A percentile compares a stretch with the other conserved stretches of the same genome.
Evolutionary conservation across 306 rosid genomes (phyloP).

Genomic region (Acacia confusa): DNA sequence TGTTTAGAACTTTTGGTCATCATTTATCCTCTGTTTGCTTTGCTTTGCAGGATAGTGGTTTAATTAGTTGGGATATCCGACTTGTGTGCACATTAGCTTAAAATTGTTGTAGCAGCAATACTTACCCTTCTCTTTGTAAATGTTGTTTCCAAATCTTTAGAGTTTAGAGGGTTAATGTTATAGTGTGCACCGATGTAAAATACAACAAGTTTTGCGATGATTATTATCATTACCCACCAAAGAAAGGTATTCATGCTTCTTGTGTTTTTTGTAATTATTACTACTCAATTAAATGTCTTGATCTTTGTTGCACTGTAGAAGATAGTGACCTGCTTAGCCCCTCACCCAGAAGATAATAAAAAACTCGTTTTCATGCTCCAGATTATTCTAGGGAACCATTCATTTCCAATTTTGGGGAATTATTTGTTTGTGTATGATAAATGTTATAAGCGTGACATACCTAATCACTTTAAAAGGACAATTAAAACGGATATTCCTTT

Average conservation of each 20-base stretch:
- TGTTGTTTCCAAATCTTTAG: neutral
- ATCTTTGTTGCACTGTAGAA: neutral
- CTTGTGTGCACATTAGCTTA: neutral
- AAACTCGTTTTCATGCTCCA: neutral
- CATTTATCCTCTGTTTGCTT: neutral
- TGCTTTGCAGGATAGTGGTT: neutral
- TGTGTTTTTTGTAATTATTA: too few relatives aligned
- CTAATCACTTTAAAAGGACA: too few relatives aligned
- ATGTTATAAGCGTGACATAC: too few relatives aligned
- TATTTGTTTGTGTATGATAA: too few relatives aligned
- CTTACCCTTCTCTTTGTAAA: neutral
- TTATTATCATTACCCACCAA: neutral
- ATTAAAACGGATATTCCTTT: neutral
- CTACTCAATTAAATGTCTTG: neutral
- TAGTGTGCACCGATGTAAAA: neutral
- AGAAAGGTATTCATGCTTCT: neutral
- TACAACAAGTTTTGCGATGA: neutral
- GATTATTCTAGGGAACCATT: neutral
- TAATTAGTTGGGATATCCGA: neutral
- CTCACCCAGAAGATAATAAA: neutral
- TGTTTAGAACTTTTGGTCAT: slow-evolving; percentile 40
- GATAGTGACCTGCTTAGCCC: neutral
- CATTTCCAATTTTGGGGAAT: too few relatives aligned
- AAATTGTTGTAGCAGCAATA: neutral
- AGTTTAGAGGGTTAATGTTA: neutral